Conservation (phyloP, 495 filamentous ascomycete genomes). For the Xylaria scruposa region DNA sequence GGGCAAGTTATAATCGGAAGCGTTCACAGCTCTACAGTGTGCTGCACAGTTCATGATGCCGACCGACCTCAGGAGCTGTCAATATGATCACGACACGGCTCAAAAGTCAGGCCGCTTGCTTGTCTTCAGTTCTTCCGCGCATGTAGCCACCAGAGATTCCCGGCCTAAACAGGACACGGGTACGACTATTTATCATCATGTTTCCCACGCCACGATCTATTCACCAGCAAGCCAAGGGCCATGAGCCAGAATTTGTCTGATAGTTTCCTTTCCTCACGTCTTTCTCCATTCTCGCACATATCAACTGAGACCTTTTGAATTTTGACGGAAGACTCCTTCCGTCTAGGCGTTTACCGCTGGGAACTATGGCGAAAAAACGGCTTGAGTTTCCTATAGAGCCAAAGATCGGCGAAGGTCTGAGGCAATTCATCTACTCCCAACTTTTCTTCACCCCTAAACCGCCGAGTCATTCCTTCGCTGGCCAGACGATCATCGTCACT, state of each 20-base stretch:
- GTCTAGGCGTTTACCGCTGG: background rate
- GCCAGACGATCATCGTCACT: conserved; percentile 58
- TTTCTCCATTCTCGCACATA: background rate
- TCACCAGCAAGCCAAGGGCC: background rate
- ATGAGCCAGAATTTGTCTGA: background rate
- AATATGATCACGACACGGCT: background rate
- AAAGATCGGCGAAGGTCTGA: conserved; percentile 7
- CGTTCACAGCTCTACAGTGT: background rate
- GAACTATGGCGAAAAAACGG: background rate
- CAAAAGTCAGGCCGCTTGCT: conserved; percentile 3
- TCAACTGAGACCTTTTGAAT: background rate
- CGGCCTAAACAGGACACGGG: background rate
- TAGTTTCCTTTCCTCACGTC: background rate
- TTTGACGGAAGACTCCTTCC: background rate
- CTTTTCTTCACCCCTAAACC: conserved; percentile 46
- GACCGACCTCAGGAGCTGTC: background rate
- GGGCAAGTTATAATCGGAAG: background rate
- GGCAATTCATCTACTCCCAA: conserved; percentile 53
- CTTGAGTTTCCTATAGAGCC: conserved; percentile 13
- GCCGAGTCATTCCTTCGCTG: conserved; percentile 29
- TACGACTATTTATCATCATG: background rate
- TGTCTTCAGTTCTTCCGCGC: background rate
- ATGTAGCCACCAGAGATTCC: background rate
- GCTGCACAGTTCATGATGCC: background rate
- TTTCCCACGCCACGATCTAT: background rate